Evolutionary conservation across 176 grass and related monocot species (phyloP).

Genomic region (Sorghum bicolor): DNA sequence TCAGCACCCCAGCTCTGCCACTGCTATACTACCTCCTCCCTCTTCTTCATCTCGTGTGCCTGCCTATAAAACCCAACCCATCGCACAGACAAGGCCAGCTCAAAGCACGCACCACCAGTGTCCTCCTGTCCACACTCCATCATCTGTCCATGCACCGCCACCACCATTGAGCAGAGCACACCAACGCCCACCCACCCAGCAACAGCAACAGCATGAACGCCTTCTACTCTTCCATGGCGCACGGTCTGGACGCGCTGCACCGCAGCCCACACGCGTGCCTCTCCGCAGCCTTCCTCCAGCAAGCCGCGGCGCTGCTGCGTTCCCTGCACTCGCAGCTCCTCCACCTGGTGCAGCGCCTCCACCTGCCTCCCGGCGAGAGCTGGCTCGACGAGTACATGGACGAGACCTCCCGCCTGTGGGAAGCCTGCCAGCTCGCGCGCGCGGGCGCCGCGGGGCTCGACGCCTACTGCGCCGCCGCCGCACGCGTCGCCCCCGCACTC

Average conservation of each 20-base stretch:
- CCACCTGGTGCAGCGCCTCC: conserved; percentile 51
- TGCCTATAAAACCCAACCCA: not conserved
- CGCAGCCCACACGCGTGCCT: conserved; percentile 33
- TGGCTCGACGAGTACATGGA: conserved; percentile 92
- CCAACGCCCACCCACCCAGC: not conserved
- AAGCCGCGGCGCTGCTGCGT: conserved; percentile 32
- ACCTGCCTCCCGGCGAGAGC: conserved; percentile 61
- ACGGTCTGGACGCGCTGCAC: conserved; percentile 50
- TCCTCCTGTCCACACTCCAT: not conserved
- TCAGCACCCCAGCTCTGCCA: too few species aligned
- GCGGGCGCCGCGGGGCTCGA: conserved; percentile 47
- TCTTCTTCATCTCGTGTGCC: not conserved
- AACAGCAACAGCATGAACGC: conserved; percentile 12
- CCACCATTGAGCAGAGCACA: not conserved
- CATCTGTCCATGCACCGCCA: not conserved
- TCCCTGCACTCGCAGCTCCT: conserved; percentile 58
- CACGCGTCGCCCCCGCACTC: conserved; percentile 17
- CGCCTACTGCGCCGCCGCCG: conserved; percentile 50
- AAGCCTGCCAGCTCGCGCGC: conserved; percentile 55
- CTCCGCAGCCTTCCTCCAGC: conserved; percentile 50
- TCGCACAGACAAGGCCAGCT: not conserved
- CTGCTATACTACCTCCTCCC: too few species aligned
- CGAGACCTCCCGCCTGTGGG: conserved; percentile 71
- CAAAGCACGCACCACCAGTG: not conserved
- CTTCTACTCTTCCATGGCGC: conserved; percentile 58